Evolutionary conservation across 2,329 filamentous ascomycete genomes (phyloP).

Genomic region (Ascochyta viciae-villosae): DNA sequence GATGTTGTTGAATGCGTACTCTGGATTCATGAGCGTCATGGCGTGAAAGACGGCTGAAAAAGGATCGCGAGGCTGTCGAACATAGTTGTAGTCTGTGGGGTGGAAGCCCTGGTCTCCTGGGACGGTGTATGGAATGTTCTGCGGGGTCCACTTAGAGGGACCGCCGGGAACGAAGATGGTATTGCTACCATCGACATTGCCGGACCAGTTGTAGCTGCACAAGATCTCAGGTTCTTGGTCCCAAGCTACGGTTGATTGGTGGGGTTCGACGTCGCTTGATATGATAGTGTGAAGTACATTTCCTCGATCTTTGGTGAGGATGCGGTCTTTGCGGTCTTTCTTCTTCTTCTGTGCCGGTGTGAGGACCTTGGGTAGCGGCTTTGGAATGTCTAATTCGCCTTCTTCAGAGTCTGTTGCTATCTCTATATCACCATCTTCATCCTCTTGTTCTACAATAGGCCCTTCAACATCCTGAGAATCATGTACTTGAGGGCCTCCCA

Average conservation of each 20-base stretch:
- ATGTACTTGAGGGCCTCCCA: background rate
- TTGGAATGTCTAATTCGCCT: slow-evolving; percentile 8
- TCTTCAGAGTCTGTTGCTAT: slow-evolving; percentile 16
- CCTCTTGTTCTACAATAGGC: background rate
- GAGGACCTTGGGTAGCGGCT: slow-evolving; percentile 12
- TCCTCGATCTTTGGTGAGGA: slow-evolving; percentile 25
- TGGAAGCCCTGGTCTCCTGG: slow-evolving; percentile 30
- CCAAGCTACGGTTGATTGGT: slow-evolving; percentile 27
- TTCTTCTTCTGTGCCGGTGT: slow-evolving; percentile 26
- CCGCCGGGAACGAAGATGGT: slow-evolving; percentile 40
- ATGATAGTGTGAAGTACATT: slow-evolving; percentile 25
- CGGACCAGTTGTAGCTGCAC: slow-evolving; percentile 41
- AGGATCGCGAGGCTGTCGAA: slow-evolving; percentile 31
- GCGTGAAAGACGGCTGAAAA: slow-evolving; percentile 38
- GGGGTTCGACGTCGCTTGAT: slow-evolving; percentile 18
- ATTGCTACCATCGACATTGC: slow-evolving; percentile 28
- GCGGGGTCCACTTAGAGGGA: slow-evolving; percentile 33
- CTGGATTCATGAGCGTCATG: slow-evolving; percentile 31
- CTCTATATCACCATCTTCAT: slow-evolving; percentile 9
- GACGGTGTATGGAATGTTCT: slow-evolving; percentile 25
- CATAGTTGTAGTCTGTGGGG: slow-evolving; percentile 39
- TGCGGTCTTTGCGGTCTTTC: slow-evolving; percentile 19
- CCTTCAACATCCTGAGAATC: background rate
- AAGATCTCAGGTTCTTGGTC: slow-evolving; percentile 35
- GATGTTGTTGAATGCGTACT: slow-evolving; percentile 27